Conservation (phyloP, 805 yeast genomes). For the Ogataea wickerhamii region DNA sequence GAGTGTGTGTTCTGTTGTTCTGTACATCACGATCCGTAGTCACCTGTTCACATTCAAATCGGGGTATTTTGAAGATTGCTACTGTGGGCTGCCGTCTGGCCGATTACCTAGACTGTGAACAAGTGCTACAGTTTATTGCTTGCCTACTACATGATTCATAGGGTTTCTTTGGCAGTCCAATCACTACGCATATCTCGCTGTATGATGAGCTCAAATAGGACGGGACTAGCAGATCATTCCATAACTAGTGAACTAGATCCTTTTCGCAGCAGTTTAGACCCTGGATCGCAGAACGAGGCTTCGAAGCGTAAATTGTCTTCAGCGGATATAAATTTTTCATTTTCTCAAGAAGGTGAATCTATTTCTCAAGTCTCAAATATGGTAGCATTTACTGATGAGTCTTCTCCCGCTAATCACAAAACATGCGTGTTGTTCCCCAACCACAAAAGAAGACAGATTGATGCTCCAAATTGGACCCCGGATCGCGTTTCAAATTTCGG, state of each 20-base stretch:
- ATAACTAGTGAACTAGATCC: constrained; percentile 2
- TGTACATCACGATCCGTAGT: too few species aligned
- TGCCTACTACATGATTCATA: not conserved
- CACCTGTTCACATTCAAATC: too few species aligned
- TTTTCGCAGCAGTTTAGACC: constrained; percentile 1
- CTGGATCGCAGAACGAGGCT: not conserved
- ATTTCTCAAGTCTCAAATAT: not conserved
- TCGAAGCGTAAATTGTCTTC: constrained; percentile 11
- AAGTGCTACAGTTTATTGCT: not conserved
- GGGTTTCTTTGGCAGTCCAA: not conserved
- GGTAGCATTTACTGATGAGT: constrained; percentile 6
- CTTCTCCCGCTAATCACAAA: constrained; percentile 15
- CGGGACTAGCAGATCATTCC: not conserved
- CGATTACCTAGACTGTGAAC: too few species aligned
- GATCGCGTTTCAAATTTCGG: constrained; percentile 8
- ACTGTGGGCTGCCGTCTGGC: too few species aligned
- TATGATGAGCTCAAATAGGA: not conserved
- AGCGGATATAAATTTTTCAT: constrained; percentile 16
- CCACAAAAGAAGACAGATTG: constrained; percentile 17
- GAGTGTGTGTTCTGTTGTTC: too few species aligned
- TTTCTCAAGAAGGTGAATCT: constrained; percentile 13
- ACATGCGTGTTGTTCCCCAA: constrained; percentile 18
- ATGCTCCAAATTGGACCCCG: constrained; percentile 19
- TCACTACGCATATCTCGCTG: not conserved
- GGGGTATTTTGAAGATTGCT: too few species aligned